Evolutionary conservation across 2,329 filamentous ascomycete species (phyloP).

Genomic region (Monilinia laxa): DNA sequence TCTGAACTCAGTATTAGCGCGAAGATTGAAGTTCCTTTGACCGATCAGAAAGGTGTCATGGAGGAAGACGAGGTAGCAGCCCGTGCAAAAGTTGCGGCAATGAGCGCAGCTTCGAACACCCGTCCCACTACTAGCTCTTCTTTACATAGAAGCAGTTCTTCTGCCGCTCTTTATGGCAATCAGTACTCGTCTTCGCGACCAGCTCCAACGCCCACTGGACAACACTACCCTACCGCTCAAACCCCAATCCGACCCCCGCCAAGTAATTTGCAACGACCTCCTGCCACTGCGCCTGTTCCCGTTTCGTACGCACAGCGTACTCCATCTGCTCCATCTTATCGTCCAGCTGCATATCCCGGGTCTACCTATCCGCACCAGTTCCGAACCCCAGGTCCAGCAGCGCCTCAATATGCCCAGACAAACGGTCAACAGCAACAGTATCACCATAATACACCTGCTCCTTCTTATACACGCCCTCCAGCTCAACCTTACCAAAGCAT

Average conservation of each 20-base stretch:
- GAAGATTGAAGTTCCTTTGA: constrained; percentile 49
- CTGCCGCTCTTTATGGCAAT: constrained; percentile 38
- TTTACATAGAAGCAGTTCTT: constrained; percentile 34
- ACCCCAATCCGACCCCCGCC: constrained; percentile 38
- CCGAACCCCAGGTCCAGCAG: constrained; percentile 33
- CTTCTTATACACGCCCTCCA: constrained; percentile 33
- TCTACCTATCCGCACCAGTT: constrained; percentile 38
- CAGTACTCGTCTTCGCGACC: constrained; percentile 38
- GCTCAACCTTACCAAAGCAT: constrained; percentile 33
- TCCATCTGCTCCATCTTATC: constrained; percentile 34
- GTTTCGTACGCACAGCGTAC: constrained; percentile 33
- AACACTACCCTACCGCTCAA: constrained; percentile 27
- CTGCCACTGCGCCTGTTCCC: constrained; percentile 35
- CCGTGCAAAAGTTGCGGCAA: constrained; percentile 35
- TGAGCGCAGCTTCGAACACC: constrained; percentile 28
- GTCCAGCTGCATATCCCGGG: constrained; percentile 35
- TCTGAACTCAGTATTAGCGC: constrained; percentile 54
- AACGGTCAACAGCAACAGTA: constrained; percentile 32
- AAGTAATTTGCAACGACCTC: constrained; percentile 35
- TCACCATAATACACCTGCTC: constrained; percentile 30
- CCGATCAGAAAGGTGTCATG: constrained; percentile 52
- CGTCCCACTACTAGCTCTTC: constrained; percentile 31
- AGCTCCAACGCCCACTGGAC: constrained; percentile 18
- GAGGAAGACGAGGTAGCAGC: constrained; percentile 50
- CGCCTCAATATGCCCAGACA: constrained; percentile 33